Percentiles rank a stretch among this genome's conserved stretches.
These are phyloP conservation scores for Colletotrichum simmondsii DNA, from an alignment of 2,329 filamentous ascomycete genomes.

Conservation along the genomic window DNA sequence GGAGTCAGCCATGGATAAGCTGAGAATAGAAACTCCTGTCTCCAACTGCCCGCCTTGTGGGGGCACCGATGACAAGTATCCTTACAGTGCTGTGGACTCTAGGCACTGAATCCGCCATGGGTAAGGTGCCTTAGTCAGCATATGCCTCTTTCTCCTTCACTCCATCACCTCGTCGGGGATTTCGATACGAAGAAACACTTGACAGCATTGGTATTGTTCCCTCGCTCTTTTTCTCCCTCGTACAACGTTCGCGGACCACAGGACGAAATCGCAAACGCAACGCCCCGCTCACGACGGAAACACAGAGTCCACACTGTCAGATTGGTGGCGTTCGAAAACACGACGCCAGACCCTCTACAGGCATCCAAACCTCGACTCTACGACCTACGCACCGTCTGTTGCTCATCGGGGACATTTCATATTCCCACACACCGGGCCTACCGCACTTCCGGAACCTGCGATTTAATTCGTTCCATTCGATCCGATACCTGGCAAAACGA, in stretches of 20 bases:
- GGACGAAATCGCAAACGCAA: constrained; percentile 1
- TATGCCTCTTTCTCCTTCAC: background rate
- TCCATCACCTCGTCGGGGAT: background rate
- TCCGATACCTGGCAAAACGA: background rate
- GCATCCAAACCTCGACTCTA: background rate
- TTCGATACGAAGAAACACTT: background rate
- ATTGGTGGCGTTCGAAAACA: background rate
- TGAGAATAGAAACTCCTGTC: background rate
- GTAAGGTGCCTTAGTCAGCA: background rate
- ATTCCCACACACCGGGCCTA: background rate
- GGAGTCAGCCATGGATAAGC: background rate
- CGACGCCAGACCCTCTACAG: background rate
- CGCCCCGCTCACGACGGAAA: background rate
- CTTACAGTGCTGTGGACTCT: constrained; percentile 4
- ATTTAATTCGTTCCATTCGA: background rate
- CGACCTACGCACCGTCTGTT: background rate
- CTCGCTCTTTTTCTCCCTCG: background rate
- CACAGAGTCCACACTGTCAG: background rate
- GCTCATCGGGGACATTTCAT: background rate
- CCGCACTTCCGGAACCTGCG: background rate
- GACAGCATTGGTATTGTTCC: background rate
- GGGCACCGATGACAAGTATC: background rate
- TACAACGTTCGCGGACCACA: background rate
- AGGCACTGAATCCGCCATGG: background rate
- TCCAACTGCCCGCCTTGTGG: background rate